Evolutionary conservation across 2,329 filamentous ascomycete species (phyloP), one percentile per base, ranked within the genome.

Genomic region (Fusarium sp.): DNA sequence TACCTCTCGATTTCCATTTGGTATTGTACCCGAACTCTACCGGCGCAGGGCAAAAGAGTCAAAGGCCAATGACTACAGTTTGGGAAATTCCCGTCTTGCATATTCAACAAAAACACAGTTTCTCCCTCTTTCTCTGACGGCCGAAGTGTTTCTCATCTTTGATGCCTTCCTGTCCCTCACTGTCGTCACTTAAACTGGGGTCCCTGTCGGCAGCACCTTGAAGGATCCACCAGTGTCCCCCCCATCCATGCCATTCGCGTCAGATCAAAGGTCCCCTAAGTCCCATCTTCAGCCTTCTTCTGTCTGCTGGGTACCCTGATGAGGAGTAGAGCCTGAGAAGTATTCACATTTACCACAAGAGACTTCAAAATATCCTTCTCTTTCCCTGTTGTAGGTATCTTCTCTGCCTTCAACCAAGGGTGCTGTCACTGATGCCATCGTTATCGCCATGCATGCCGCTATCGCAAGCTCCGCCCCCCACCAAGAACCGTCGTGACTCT

Each of bases 361-460:
- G 17, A 29, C 6, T 2, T 51, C 10, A 8, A 31, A 12, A 20
- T 9, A 4, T n/a, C 27, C 3, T 31, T 16, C 27, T 29, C 38
- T 60, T 24, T 40, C 35, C 16, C 38, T 9, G 10, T 22, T 44
- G 53, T 20, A 46, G 8, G 17, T 20, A 24, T 60, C n/a, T 27
- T 27, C 27, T 57, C 38, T 22, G 14, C 27, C 35, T 57, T 24
- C 10, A 44, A 20, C n/a, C 20, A 35, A 20, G 49, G 46, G 36
- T 40, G 4, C 36, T 40, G 3, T 51, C 17, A 57, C 40, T 24
- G 9, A 24, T 46, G 33, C 62, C 49, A 24, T 24, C 56, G 61
- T 74, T 74, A 74, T 74, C 71, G 71, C 68, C 60, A 16, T 74
- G 68, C 71, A 74, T 74, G 69, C 68, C 64, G 56, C 71, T 74